Conservation (phyloP, 345 rosid genomes). For the Eucalyptus urophylla region DNA sequence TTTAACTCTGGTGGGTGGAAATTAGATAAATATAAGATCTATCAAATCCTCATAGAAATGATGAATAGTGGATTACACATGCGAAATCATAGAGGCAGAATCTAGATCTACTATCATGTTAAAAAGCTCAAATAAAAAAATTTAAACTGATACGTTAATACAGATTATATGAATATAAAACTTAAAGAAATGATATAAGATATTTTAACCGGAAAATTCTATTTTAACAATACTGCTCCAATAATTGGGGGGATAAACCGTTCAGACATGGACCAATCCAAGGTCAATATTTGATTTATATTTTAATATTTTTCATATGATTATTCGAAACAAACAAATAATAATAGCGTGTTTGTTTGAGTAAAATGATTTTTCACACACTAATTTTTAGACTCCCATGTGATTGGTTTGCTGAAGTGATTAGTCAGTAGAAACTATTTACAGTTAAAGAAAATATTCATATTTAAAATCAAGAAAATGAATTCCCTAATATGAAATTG, state of each 20-base stretch:
- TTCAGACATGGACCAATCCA: background rate
- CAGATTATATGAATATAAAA: background rate
- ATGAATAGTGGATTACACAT: background rate
- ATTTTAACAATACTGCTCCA: background rate
- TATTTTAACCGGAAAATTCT: background rate
- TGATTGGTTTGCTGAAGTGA: background rate
- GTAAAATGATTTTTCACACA: background rate
- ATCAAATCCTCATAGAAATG: background rate
- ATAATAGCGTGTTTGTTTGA: background rate
- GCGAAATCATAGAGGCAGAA: background rate
- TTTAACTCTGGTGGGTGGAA: background rate
- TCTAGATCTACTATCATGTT: background rate
- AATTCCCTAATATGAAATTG: background rate
- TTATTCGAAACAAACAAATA: background rate
- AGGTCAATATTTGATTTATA: background rate
- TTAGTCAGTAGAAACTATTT: background rate
- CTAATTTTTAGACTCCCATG: background rate
- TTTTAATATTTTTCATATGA: background rate
- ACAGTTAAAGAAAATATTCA: background rate
- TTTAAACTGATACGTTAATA: background rate
- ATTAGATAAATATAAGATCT: background rate
- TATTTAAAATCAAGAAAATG: background rate
- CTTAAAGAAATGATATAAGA: background rate
- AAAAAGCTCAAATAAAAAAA: background rate
- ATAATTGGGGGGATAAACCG: background rate